Evolutionary conservation across 1,284 basidiomycete species (phyloP).

Genomic region (Ceratobasidium sp.): DNA sequence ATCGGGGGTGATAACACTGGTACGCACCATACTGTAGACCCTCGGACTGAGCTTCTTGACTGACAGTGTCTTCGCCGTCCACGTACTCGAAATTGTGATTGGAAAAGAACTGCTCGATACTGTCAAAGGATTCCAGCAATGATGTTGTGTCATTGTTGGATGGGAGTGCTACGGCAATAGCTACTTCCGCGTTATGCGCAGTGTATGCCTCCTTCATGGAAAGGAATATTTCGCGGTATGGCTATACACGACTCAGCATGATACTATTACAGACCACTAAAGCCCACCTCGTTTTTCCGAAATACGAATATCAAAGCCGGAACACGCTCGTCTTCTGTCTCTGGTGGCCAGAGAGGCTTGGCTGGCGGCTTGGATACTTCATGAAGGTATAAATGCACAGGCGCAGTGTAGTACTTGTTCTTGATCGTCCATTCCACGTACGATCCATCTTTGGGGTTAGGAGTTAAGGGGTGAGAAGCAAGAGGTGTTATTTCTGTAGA

Average conservation of each 20-base stretch:
- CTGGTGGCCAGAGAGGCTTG: conserved; percentile 52
- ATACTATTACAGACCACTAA: neutral
- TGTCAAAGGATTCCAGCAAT: conserved; percentile 46
- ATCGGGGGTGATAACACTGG: neutral
- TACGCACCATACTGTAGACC: conserved; percentile 21
- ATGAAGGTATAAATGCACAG: conserved; percentile 68
- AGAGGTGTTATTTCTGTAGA: neutral
- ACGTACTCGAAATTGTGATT: conserved; percentile 76
- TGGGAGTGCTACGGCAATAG: conserved; percentile 65
- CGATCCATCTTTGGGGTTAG: conserved; percentile 25
- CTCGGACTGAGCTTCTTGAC: conserved; percentile 17
- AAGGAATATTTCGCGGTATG: conserved; percentile 36
- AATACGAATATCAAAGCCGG: conserved; percentile 78
- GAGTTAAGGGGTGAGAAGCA: neutral
- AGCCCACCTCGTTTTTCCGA: conserved; percentile 65
- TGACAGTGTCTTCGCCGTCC: conserved; percentile 49
- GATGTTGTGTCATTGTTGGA: conserved; percentile 27
- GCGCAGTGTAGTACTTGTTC: conserved; percentile 86
- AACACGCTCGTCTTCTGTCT: conserved; percentile 51
- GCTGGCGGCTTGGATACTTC: conserved; percentile 48
- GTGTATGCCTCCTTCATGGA: conserved; percentile 38
- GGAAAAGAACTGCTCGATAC: conserved; percentile 68
- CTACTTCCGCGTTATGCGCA: conserved; percentile 63
- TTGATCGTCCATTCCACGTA: conserved; percentile 74
- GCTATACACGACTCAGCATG: conserved; percentile 46